Percentiles rank a stretch among this genome's conserved stretches.
Conservation (phyloP, 2,329 filamentous ascomycete genomes). For the Fusarium sororula region DNA sequence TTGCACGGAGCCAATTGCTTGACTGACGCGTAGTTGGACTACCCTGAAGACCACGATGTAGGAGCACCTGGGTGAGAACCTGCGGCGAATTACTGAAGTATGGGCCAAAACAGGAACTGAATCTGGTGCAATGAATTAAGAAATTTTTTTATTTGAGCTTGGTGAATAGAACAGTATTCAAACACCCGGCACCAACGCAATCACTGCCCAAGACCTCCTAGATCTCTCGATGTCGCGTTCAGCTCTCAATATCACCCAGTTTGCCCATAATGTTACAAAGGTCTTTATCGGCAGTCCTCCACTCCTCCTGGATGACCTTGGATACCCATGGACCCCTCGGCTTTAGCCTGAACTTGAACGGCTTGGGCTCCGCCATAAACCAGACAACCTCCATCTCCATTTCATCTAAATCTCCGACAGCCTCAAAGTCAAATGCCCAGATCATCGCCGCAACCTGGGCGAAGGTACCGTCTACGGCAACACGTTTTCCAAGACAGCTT, state of each 20-base stretch:
- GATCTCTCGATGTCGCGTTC: fast-evolving
- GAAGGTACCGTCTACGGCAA: background rate
- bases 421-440: background rate
- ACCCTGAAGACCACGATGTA: no score
- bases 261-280: background rate
- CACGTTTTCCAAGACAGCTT: background rate
- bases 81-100: no score
- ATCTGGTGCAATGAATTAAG: no score
- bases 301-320: background rate
- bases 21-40: no score
- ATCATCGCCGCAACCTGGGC: background rate
- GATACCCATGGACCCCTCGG: background rate
- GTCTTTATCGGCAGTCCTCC: background rate
- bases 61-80: no score
- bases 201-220: fast-evolving
- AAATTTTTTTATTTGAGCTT: background rate
- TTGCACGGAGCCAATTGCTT: no score
- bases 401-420: background rate
- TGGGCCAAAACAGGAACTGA: no score
- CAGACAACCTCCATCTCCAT: background rate
- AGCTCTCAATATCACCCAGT: background rate
- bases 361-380: background rate
- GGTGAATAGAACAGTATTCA: background rate
- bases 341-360: background rate
- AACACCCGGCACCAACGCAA: background rate